Evolutionary conservation across 179 eudicot species (phyloP), one percentile per base, ranked within the genome.

Genomic region (Heliamphora pulchella): DNA sequence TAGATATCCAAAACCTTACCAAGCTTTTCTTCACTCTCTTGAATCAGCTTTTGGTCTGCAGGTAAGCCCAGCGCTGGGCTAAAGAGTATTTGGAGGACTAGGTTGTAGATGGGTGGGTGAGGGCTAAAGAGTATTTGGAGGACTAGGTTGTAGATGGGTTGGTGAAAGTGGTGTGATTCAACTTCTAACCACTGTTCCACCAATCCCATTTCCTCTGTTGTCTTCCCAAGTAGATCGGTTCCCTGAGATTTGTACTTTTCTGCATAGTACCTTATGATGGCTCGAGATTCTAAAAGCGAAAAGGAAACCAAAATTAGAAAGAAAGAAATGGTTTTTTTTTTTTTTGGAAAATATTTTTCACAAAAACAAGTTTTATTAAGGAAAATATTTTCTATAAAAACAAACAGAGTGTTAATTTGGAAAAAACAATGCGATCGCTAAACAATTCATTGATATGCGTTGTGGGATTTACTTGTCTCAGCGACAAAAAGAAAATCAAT

Each of bases 1-100:
- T 87, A 87, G 47, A 87, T 73, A 46, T 85, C 88, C 78, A 87
- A 63, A 50, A 83, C 86, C 48, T 80, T 59, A 4, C 76, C 76
- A 10, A 72, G 61, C 53, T 72, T 72, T 46, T 72, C 76, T 11
- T 72, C 76, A 11, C 76, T 51, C 61, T 72, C 76, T 53, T 74
- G 5, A n/a, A 74, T 74, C 77, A 74, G n/a, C 22, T 75, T 81
- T 39, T 81, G 47, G 64, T 85, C 85, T 3, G 75, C 31, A 0
- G 79, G 41, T 2, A 78, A 8, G 3, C 89, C 89, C 2, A 78
- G 8, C 51, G 69, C 75, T 51, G 87, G 54, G 17, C 79, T 72
- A 78, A 87, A 80, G 13, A 87, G 22, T 64, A 82, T 55, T 1
- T 87, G 86, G 7, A 82, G 14, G 46, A 75, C 77, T 2, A 87